A percentile compares a stretch with the other conserved stretches of the same genome.
Evolutionary conservation across 2,329 filamentous ascomycete genomes (phyloP).

Genomic region (Decorospora gaudefroyi): DNA sequence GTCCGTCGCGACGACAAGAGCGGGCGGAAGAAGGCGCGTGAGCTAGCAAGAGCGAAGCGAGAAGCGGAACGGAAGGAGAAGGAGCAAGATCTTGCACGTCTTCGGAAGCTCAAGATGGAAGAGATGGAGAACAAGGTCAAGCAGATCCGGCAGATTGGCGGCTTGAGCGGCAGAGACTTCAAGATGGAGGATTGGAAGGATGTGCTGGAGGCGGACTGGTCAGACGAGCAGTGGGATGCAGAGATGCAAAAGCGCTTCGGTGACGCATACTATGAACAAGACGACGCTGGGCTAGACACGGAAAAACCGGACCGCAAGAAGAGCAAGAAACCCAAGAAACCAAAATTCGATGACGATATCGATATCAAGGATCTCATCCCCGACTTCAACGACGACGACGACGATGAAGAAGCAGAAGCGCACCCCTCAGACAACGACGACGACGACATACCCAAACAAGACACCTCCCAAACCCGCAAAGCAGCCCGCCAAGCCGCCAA

Average conservation of each 20-base stretch:
- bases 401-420: constrained; percentile 72
- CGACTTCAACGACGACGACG: constrained; percentile 76
- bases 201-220: constrained; percentile 85
- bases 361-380: constrained; percentile 92
- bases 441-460: constrained; percentile 48
- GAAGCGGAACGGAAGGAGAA: constrained; percentile 77
- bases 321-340: constrained; percentile 72
- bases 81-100: constrained; percentile 77
- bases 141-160: constrained; percentile 88
- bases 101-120: constrained; percentile 87
- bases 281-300: constrained; percentile 53
- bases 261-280: constrained; percentile 83
- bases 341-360: constrained; percentile 94
- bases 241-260: constrained; percentile 90
- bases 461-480: constrained; percentile 21
- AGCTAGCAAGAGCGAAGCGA: constrained; percentile 75
- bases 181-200: constrained; percentile 80
- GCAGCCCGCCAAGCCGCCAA: constrained; percentile 61
- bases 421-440: constrained; percentile 59
- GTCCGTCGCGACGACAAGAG: constrained; percentile 83
- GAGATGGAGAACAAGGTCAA: constrained; percentile 85
- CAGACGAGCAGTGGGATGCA: constrained; percentile 85
- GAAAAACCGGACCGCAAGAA: constrained; percentile 43
- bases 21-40: constrained; percentile 75
- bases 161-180: constrained; percentile 68